Base-by-base conservation (phyloP, 495 filamentous ascomycete genomes). In the Penicillium waksmanii region DNA sequence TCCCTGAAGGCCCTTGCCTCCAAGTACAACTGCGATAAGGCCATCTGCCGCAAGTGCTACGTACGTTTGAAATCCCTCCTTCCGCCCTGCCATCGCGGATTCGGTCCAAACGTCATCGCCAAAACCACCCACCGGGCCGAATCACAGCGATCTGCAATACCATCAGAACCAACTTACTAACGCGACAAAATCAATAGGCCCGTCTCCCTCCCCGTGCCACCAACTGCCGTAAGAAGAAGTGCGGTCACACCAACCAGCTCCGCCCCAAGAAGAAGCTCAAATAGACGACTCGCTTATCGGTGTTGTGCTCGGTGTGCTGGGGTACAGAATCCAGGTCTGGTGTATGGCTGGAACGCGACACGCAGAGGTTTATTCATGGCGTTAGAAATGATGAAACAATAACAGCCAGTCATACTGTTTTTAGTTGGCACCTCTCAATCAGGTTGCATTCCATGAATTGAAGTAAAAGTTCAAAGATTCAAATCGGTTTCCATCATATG, bases 241-340 rank as follows among this genome's bases (percentile, higher is more conserved):
- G 95, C 82, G 95, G 95, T 61, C 95, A 98, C 86, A 93, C 85
- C 84, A 98, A 98, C 89, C 95, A 98, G 87, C 89, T 98, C 73
- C 92, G 96, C 82, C 95, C 95, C 76, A 98, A 98, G 94, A 98
- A 98, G 93, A 98, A 98, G 93, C 87, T 98, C 71, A 98, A 98
- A 85, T 98, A 93, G 75, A 83, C 73, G 78, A 73, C 68, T 77
- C 58, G 63, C 69, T 65, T 70, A 58, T 71, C 57, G 66, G 60
- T 77, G 66, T 76, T 76, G 71, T 73, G 74, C 67, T 76, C 75
- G 73, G 77, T 78, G 75, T 76, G 72, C 62, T 68, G 69, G 71
- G 67, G 73, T 67, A 65, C 69, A 65, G 67, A 58, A 60, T 71
- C 60, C 69, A 66, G 64, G 57, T 58, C 53, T 67, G 69, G 68